Evolutionary conservation across 1,284 basidiomycete genomes (phyloP), one percentile per base, ranked within the genome.

Genomic region (Sanguinoderma infundibulare): DNA sequence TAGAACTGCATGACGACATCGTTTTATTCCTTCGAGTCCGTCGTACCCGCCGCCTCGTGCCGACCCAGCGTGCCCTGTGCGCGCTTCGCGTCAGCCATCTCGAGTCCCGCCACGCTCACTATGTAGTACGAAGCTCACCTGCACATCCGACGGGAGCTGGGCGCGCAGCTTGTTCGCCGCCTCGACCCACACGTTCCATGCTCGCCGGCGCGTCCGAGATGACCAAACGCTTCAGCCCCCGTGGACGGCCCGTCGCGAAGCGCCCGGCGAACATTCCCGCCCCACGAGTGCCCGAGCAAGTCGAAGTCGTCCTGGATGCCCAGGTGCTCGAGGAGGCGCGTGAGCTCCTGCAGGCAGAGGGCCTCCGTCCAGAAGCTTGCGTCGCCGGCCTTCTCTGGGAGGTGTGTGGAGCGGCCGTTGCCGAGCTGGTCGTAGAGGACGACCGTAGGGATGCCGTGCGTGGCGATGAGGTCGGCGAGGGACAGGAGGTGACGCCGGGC

Each of bases 391-490:
- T 78, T 80, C 15, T 78, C 75, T 0, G 55, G 70, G 2, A 76
- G 72, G 53, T 80, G 80, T 1, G 80, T 78, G 5, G 81, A 83
- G 40, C 65, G 58, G 2, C 78, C 81, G 42, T 67, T 77, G 8
- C 83, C 83, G 34, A 84, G 61, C 63, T 83, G 81, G 62, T 83
- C 82, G 67, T 84, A 83, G 52, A 84, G 63, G 53, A 84, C 61
- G 14, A 34, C 47, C 60, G 83, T 70, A 0, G 81, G 80, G 35
- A 77, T 54, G 15, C 36, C 35, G 49, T 60, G 24, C 9, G 47
- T 51, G 9, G 22, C 30, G 40, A 42, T 46, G 46, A 66, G 64
- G 17, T 61, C 57, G 7, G 58, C 51, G 49, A 63, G 53, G 14
- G 61, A 36, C 10, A 63, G 64, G 39, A 66, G 39, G 73, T 67